These are phyloP conservation scores for Aspergillus sp. DNA, from an alignment of 2,329 filamentous ascomycete species.

Conservation along the genomic window DNA sequence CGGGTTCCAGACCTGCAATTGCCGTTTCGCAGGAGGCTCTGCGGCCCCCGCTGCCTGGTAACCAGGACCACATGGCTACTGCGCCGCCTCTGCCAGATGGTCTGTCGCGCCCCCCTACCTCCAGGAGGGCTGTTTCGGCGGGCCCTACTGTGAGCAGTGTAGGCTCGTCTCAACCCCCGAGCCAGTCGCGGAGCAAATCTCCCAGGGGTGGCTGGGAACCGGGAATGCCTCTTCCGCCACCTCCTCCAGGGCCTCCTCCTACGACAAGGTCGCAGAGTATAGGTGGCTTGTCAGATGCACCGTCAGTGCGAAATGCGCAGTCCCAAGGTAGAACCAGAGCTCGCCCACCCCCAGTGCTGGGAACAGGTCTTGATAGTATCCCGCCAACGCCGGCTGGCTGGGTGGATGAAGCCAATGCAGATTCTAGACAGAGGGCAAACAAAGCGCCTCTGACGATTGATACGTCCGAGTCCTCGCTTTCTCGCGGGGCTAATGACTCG, in stretches of 20 bases:
- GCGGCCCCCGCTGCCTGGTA: conserved; percentile 10
- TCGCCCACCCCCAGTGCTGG: conserved; percentile 27
- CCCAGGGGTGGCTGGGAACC: conserved; percentile 32
- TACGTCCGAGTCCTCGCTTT: conserved; percentile 19
- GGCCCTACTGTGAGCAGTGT: conserved; percentile 31
- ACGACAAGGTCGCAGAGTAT: conserved; percentile 32
- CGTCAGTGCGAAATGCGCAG: conserved; percentile 20
- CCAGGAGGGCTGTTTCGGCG: conserved; percentile 37
- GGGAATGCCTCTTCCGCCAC: conserved; percentile 40
- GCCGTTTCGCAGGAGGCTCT: conserved; percentile 15
- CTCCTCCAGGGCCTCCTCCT: conserved; percentile 39
- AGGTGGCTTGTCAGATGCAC: conserved; percentile 23
- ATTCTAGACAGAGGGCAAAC: conserved; percentile 8
- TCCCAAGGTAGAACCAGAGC: conserved; percentile 12
- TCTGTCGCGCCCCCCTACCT: conserved; percentile 26
- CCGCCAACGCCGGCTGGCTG: conserved; percentile 38
- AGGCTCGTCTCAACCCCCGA: conserved; percentile 23
- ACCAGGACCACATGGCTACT: conserved; percentile 7
- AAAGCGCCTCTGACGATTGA: conserved; percentile 31
- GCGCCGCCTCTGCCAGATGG: conserved; percentile 12
- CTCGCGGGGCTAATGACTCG: conserved; percentile 6
- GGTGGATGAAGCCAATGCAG: conserved; percentile 27
- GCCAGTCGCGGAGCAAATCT: conserved; percentile 24
- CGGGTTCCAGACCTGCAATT: conserved; percentile 12
- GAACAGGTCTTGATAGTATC: conserved; percentile 32